Evolutionary conservation across 2,329 filamentous ascomycete genomes (phyloP).

Genomic region (Talaromyces albobiverticillius): DNA sequence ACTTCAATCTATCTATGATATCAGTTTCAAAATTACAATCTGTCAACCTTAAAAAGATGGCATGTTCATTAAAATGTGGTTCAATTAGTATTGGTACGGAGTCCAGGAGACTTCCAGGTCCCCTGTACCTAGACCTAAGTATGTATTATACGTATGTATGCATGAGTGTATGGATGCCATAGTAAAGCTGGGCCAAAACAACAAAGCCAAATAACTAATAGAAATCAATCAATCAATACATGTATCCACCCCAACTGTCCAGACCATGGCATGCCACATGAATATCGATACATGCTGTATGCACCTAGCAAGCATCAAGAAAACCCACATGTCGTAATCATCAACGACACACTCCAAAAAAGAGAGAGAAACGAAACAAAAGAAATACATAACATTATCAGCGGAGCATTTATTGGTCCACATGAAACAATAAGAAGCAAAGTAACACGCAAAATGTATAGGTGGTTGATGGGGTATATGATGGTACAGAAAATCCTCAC

Average conservation of each 20-base stretch:
- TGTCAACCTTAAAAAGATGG: too few relatives aligned
- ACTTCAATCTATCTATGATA: too few relatives aligned
- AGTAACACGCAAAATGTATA: constrained; percentile 5
- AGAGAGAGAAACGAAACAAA: neutral
- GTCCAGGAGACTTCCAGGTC: too few relatives aligned
- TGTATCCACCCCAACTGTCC: neutral
- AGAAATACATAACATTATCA: neutral
- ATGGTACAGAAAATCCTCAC: constrained; percentile 8
- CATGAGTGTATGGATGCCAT: neutral
- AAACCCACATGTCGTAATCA: neutral
- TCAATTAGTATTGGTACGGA: too few relatives aligned
- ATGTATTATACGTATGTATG: neutral
- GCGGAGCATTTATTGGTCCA: neutral
- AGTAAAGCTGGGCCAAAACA: neutral
- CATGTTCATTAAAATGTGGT: too few relatives aligned
- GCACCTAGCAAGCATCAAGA: neutral
- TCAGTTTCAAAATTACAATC: too few relatives aligned
- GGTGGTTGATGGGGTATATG: constrained; percentile 10
- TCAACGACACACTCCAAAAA: neutral
- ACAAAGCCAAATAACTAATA: neutral
- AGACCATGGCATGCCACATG: neutral
- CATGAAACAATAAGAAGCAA: neutral
- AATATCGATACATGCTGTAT: neutral
- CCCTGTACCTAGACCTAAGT: too few relatives aligned
- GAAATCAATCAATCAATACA: neutral